Percentiles rank a stretch among this genome's conserved stretches.
These are phyloP conservation scores for Chrysopogon serrulatus DNA, from an alignment of 176 grass and related monocot species.

Conservation along the genomic window DNA sequence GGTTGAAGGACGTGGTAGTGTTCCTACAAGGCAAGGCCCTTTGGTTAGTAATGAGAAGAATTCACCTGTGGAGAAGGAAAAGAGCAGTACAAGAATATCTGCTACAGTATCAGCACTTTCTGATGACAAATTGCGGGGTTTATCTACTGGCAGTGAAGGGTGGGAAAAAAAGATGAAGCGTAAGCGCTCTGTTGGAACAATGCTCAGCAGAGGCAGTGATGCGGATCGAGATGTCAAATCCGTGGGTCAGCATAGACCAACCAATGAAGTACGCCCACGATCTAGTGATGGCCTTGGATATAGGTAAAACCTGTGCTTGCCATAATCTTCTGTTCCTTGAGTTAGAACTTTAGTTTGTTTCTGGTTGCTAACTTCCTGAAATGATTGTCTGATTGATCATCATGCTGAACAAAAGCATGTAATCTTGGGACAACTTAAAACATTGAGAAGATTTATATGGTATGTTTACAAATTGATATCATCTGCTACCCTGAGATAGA, in stretches of 20 bases:
- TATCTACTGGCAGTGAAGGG: conserved; percentile 63
- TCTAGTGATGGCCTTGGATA: conserved; percentile 32
- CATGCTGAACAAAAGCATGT: neutral
- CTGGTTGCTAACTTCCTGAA: neutral
- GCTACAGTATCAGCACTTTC: conserved; percentile 27
- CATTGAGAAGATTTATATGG: neutral
- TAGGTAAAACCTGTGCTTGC: conserved; percentile 18
- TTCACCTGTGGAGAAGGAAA: conserved; percentile 59
- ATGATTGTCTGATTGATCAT: neutral
- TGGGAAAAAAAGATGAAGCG: conserved; percentile 79
- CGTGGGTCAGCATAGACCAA: conserved; percentile 29
- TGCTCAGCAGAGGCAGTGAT: conserved; percentile 63
- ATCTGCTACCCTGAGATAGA: neutral
- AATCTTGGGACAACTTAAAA: neutral
- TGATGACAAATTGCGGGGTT: conserved; percentile 60
- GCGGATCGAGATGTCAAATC: conserved; percentile 51
- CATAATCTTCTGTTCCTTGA: neutral
- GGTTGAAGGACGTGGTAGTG: conserved; percentile 54
- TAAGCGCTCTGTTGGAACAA: conserved; percentile 67
- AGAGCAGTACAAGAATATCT: conserved; percentile 36
- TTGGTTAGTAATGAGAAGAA: conserved; percentile 50
- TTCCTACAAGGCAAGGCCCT: conserved; percentile 51
- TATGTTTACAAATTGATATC: neutral
- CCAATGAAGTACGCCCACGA: conserved; percentile 36
- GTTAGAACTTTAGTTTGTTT: neutral